phyloP scores from a whole-genome alignment of 257 asterid genomes.

The Nyctanthes arbortristis region DNA sequence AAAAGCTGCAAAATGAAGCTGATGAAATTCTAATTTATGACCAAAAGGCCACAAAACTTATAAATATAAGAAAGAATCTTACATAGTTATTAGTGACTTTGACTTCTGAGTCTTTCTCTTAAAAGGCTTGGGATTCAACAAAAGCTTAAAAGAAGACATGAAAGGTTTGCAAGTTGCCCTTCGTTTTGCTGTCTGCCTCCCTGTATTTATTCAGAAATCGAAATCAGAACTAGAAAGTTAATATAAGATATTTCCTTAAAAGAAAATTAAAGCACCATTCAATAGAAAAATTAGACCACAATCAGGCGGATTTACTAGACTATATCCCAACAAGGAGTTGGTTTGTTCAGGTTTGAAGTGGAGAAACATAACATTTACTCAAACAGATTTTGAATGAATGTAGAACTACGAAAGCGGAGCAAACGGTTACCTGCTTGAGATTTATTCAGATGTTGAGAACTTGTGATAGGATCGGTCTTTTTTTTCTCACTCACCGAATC shows the following conservation, averaged over 20 bases:
- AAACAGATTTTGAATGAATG: background rate
- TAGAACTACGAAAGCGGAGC: slow-evolving; percentile 20
- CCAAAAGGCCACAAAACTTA: slow-evolving; percentile 3
- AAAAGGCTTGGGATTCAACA: slow-evolving; percentile 43
- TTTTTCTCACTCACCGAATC: slow-evolving; percentile 31
- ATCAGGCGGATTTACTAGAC: background rate
- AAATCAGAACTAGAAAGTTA: slow-evolving; percentile 5
- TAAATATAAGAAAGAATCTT: slow-evolving; percentile 22
- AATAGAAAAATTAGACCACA: slow-evolving; percentile 4
- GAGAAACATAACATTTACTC: background rate
- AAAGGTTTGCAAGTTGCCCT: slow-evolving; percentile 41
- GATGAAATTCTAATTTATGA: slow-evolving; percentile 12
- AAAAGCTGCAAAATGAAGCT: slow-evolving; percentile 15
- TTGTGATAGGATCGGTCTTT: slow-evolving; percentile 25
- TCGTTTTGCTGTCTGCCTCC: slow-evolving; percentile 41
- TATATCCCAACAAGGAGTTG: slow-evolving; percentile 4
- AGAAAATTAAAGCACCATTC: background rate
- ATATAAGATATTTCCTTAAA: slow-evolving; percentile 8
- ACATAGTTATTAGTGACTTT: slow-evolving; percentile 32
- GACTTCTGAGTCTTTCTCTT: slow-evolving; percentile 54
- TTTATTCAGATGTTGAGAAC: slow-evolving; percentile 29
- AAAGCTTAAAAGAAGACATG: slow-evolving; percentile 57
- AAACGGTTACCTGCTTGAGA: slow-evolving; percentile 47
- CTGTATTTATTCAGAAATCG: slow-evolving; percentile 34
- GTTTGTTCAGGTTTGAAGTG: background rate